phyloP scores from a whole-genome alignment of 257 asterid species.

The Solanum rostratum region DNA sequence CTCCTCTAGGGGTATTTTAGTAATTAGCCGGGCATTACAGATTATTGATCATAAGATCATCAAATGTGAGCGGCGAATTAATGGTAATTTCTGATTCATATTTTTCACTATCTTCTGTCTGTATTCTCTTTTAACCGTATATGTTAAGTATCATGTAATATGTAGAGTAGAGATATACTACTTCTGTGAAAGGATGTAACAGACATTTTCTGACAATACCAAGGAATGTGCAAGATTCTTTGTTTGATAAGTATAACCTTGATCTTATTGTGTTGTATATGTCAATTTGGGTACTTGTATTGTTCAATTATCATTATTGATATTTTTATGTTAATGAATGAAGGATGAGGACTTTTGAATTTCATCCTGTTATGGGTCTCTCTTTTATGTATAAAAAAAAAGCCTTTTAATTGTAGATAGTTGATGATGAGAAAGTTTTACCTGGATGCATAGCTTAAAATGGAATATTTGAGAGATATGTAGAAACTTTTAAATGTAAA shows the following conservation, averaged over 20 bases:
- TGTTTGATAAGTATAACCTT: background rate
- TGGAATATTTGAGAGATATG: background rate
- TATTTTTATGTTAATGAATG: background rate
- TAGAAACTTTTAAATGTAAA: background rate
- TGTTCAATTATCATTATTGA: background rate
- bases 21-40: no score
- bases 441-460: background rate
- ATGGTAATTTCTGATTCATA: constrained; percentile 25
- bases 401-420: background rate
- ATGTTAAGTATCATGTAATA: background rate
- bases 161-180: background rate
- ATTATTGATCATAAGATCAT: constrained; percentile 82
- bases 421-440: background rate
- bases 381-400: background rate
- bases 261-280: background rate
- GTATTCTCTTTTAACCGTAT: background rate
- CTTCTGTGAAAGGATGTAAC: background rate
- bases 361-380: background rate
- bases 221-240: background rate
- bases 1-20: no score
- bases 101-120: background rate
- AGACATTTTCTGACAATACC: background rate
- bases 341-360: background rate
- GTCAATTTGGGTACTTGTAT: background rate
- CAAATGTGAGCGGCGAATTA: constrained; percentile 71